These are phyloP conservation scores for Boehmeria nivea DNA, from an alignment of 306 rosid genomes.

Conservation along the genomic window DNA sequence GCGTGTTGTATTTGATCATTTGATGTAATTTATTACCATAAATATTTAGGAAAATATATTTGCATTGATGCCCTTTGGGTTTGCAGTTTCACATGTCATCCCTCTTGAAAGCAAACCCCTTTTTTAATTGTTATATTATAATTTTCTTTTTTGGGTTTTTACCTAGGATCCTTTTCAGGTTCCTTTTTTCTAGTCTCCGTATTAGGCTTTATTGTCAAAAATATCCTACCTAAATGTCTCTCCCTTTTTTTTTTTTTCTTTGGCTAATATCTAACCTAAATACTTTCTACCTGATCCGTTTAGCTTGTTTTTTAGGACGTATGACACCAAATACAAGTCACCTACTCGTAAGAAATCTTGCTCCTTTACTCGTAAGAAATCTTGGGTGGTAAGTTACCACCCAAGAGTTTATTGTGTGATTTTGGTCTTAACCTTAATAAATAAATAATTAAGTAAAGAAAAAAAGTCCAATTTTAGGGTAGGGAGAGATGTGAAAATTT, in stretches of 20 bases:
- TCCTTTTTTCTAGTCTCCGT: not conserved
- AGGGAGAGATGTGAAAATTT: no score
- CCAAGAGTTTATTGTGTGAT: no score
- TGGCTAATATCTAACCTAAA: conserved; percentile 4
- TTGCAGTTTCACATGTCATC: not conserved
- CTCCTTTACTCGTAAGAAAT: no score
- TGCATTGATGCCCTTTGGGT: not conserved
- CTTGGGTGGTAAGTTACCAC: no score
- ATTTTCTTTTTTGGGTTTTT: not conserved
- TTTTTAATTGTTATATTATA: not conserved
- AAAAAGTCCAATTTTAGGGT: no score
- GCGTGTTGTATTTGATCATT: no score
- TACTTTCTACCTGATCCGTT: not conserved
- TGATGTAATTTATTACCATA: no score
- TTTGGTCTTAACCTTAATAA: no score
- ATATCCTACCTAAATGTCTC: not conserved
- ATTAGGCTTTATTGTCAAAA: conserved; percentile 1
- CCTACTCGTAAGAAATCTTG: no score
- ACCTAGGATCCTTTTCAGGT: not conserved
- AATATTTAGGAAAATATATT: not conserved
- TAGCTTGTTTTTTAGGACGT: not conserved
- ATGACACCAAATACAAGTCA: conserved; percentile 10
- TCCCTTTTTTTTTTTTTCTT: not conserved
- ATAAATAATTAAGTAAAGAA: no score
- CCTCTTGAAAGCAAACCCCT: not conserved